Base-by-base conservation (phyloP, 2,329 filamentous ascomycete species). In the Orbilia oligospora region DNA sequence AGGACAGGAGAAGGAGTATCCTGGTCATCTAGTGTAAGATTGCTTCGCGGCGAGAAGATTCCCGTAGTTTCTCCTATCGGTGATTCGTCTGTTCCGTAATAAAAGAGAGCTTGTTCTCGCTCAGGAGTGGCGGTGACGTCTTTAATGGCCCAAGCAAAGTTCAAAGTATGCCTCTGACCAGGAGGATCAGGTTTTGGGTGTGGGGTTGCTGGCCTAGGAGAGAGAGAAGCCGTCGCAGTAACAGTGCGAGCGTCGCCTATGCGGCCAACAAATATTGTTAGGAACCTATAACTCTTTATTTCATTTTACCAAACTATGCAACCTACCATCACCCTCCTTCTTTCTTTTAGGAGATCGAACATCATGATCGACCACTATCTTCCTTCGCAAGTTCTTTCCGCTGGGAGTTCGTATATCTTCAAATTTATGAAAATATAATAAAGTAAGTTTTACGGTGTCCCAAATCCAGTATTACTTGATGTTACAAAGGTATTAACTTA, bases 31-130 rank as follows among this genome's bases (percentile, higher is more conserved):
- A 5, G 16, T 0, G 44, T 16, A 38, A 6, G 8, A 44, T 8
- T 3, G n/a, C 36, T 41, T 20, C 24, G 3, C 1, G 61, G 38
- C 9, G 66, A 61, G 41, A 77, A 77, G 5, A 77, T 77, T 44
- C 72, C 72, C 5, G 58, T 58, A 1, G 44, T 8, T 30, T 44
- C 20, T 16, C 46, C 30, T 9, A 5, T 4, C n/a, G 65, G 65
- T 6, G 38, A 41, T 41, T 65, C 49, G 12, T 33, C 27, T 30
- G 9, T 55, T 8, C 46, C 56, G 30, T 48, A 55, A n/a, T 69
- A 46, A 38, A 76, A 76, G 4, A 53, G 27, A 0, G 56, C 22
- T 18, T 58, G 58, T 51, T 71, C 73, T 4, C 46, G 18, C 6
- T 49, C 30, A 4, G 55, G 48, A 3, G 55, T 38, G n/a, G n/a